Evolutionary conservation across 306 rosid genomes (phyloP).

Genomic region (Vicia villosa): DNA sequence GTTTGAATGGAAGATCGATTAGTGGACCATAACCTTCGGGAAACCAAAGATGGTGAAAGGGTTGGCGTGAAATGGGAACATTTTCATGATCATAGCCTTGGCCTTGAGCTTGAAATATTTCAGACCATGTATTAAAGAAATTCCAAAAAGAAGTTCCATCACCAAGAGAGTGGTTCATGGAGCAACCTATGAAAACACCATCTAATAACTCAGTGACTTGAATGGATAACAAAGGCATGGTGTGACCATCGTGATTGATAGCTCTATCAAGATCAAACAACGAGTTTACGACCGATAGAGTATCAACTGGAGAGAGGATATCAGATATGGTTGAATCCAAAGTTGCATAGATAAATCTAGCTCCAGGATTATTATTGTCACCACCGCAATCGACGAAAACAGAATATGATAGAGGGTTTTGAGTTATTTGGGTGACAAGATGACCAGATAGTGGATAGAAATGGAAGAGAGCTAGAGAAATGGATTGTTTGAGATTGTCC

Average conservation of each 20-base stretch:
- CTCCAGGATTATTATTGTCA: constrained; percentile 45
- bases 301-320: constrained; percentile 54
- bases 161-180: too few species aligned
- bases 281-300: constrained; percentile 49
- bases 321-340: constrained; percentile 45
- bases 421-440: constrained; percentile 38
- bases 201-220: too few species aligned
- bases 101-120: constrained; percentile 39
- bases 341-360: constrained; percentile 51
- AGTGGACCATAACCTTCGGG: constrained; percentile 46
- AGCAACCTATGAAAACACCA: too few species aligned
- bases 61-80: constrained; percentile 37
- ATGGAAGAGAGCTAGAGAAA: constrained; percentile 53
- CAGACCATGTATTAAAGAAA: too few species aligned
- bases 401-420: constrained; percentile 24
- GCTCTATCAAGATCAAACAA: constrained; percentile 61
- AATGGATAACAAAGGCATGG: too few species aligned
- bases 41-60: constrained; percentile 57
- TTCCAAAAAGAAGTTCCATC: too few species aligned
- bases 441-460: constrained; percentile 69
- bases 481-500: too few species aligned
- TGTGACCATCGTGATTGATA: constrained; percentile 57
- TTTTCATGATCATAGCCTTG: not conserved
- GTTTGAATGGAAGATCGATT: constrained; percentile 52
- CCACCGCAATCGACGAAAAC: constrained; percentile 47